Evolutionary conservation across 148 eudicot genomes (phyloP).

Genomic region (Oxyria digyna): DNA sequence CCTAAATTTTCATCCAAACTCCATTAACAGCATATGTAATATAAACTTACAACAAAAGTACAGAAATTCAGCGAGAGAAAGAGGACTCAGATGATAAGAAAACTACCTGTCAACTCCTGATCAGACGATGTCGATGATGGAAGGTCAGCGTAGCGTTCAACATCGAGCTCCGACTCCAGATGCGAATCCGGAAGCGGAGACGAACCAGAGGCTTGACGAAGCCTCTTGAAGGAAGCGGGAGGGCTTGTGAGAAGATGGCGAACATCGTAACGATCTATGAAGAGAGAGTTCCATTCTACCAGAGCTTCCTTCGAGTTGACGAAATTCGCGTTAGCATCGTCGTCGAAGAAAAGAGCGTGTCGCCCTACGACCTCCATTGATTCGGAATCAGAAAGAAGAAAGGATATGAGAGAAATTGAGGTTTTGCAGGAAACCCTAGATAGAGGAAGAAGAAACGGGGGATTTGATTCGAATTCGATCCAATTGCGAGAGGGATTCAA

Average conservation of each 20-base stretch:
- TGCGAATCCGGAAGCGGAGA: conserved; percentile 20
- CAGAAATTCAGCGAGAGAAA: not conserved
- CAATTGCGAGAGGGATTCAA: not conserved
- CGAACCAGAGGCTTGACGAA: conserved; percentile 17
- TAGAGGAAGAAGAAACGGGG: not conserved
- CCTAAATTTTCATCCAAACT: not conserved
- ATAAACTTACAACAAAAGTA: too few species aligned
- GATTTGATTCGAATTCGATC: not conserved
- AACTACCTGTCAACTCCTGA: conserved; percentile 28
- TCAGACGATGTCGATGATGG: conserved; percentile 16
- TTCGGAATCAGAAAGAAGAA: not conserved
- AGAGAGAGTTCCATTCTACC: conserved; percentile 88
- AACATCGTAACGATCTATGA: conserved; percentile 92
- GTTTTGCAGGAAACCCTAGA: conserved; percentile 8
- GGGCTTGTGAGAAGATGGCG: conserved; percentile 78
- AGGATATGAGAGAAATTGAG: not conserved
- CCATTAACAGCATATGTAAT: not conserved
- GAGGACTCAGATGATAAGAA: not conserved
- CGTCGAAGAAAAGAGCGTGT: conserved; percentile 90
- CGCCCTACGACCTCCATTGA: conserved; percentile 56
- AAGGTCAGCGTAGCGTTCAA: conserved; percentile 69
- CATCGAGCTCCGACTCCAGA: conserved; percentile 43
- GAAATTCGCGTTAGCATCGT: conserved; percentile 58
- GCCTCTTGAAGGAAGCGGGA: conserved; percentile 48
- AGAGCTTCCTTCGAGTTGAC: conserved; percentile 83